phyloP scores from a whole-genome alignment of 768 basidiomycete genomes.

The Daedaleopsis sinensis region DNA sequence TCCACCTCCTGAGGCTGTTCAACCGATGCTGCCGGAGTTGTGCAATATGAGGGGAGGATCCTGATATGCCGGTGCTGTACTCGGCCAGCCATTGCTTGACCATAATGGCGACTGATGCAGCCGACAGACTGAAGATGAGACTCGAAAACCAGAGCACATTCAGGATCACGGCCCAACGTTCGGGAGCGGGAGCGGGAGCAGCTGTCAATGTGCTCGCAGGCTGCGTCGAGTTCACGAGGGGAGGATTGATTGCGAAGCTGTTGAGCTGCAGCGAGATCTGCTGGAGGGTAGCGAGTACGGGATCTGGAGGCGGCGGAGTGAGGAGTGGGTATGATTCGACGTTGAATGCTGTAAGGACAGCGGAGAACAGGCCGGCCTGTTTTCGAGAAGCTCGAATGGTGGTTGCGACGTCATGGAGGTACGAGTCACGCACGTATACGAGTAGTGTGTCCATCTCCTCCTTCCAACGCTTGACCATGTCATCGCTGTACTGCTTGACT shows the following conservation, averaged over 20 bases:
- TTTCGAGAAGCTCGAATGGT: too few species aligned
- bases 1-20: constrained; percentile 25
- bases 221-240: constrained; percentile 10
- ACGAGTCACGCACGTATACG: too few species aligned
- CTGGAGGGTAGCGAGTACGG: constrained; percentile 7
- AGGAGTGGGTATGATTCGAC: constrained; percentile 21
- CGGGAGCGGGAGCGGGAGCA: neutral
- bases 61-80: constrained; percentile 21
- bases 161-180: constrained; percentile 11
- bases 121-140: constrained; percentile 26
- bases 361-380: constrained; percentile 31
- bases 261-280: constrained; percentile 15
- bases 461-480: too few species aligned
- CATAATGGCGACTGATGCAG: constrained; percentile 28
- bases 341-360: constrained; percentile 27
- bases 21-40: constrained; percentile 28
- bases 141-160: constrained; percentile 30
- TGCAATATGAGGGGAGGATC: constrained; percentile 23
- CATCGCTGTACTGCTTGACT: too few species aligned
- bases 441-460: too few species aligned
- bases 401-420: too few species aligned
- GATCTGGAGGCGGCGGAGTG: constrained; percentile 2
- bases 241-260: constrained; percentile 3
- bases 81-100: constrained; percentile 33
- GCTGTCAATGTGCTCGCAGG: neutral